Evolutionary conservation across 495 filamentous ascomycete species (phyloP).

Genomic region (Melanomma pulvis-pyrius): DNA sequence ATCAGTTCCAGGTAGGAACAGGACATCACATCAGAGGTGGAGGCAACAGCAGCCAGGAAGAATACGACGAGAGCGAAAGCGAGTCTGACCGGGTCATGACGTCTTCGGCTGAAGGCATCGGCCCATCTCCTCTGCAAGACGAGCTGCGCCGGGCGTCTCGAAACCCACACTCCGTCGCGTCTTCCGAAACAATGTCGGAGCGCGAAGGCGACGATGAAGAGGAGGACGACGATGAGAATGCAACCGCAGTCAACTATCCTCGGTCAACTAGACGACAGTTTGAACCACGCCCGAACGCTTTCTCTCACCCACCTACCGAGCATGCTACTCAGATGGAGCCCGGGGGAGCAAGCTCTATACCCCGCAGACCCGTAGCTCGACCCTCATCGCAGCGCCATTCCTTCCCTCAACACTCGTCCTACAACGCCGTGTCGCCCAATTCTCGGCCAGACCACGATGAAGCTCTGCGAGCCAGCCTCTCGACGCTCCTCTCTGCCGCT

Average conservation of each 20-base stretch:
- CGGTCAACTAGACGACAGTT: conserved; percentile 63
- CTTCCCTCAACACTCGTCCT: conserved; percentile 54
- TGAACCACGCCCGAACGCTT: conserved; percentile 85
- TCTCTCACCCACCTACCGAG: conserved; percentile 74
- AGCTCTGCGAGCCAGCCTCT: conserved; percentile 86
- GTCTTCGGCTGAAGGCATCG: conserved; percentile 79
- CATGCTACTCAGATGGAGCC: conserved; percentile 45
- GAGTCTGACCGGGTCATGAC: conserved; percentile 81
- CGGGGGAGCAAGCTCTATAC: conserved; percentile 44
- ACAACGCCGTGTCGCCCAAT: conserved; percentile 70
- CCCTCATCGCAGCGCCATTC: conserved; percentile 45
- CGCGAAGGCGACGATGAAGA: conserved; percentile 60
- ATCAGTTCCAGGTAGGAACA: conserved; percentile 23
- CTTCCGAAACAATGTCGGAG: conserved; percentile 42
- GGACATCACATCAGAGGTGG: conserved; percentile 35
- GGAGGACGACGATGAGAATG: conserved; percentile 75
- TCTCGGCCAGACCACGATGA: conserved; percentile 89
- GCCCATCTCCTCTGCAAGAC: conserved; percentile 40
- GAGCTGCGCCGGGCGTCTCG: conserved; percentile 31
- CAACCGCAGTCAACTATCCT: conserved; percentile 73
- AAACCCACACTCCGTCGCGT: conserved; percentile 39
- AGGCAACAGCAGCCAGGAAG: conserved; percentile 79
- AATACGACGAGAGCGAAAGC: conserved; percentile 85
- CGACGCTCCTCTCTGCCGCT: conserved; percentile 90
- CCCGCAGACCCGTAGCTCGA: conserved; percentile 42